A percentile compares a stretch with the other conserved stretches of the same genome.
phyloP scores from a whole-genome alignment of 2,329 filamentous ascomycete species.

The Fusarium sp. region DNA sequence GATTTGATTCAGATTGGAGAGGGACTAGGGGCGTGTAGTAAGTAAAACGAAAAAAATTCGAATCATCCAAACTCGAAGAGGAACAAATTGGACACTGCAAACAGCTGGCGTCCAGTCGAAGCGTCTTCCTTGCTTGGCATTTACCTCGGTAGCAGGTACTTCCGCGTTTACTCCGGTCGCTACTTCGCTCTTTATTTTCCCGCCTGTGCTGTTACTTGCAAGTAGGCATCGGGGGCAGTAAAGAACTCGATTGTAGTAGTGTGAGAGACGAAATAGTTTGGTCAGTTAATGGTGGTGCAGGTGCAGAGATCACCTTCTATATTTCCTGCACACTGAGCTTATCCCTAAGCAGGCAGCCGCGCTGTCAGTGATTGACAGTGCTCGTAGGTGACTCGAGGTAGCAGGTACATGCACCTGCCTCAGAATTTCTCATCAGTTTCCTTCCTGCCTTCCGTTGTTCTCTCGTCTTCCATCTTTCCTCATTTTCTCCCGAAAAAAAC shows the following conservation, averaged over 20 bases:
- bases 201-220: slow-evolving; percentile 37
- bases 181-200: slow-evolving; percentile 36
- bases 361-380: slow-evolving; percentile 25
- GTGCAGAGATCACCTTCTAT: not conserved
- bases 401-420: slow-evolving; percentile 27
- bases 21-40: slow-evolving; percentile 17
- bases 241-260: not conserved
- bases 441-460: slow-evolving; percentile 37
- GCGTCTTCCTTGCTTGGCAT: slow-evolving; percentile 38
- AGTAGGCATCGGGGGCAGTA: slow-evolving; percentile 7
- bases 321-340: not conserved
- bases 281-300: not conserved
- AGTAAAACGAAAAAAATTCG: slow-evolving; percentile 35
- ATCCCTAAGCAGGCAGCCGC: slow-evolving; percentile 20
- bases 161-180: slow-evolving; percentile 41
- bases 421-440: slow-evolving; percentile 15
- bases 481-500: slow-evolving; percentile 32
- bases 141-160: slow-evolving; percentile 43
- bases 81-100: slow-evolving; percentile 42
- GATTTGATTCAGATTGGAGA: slow-evolving; percentile 37
- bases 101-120: slow-evolving; percentile 43
- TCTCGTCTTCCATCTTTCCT: slow-evolving; percentile 41
- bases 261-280: not conserved
- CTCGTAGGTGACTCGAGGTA: slow-evolving; percentile 24
- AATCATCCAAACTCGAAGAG: slow-evolving; percentile 29